Evolutionary conservation across 805 yeast genomes (phyloP), one percentile per base, ranked within the genome.

Genomic region (Candida maris): DNA sequence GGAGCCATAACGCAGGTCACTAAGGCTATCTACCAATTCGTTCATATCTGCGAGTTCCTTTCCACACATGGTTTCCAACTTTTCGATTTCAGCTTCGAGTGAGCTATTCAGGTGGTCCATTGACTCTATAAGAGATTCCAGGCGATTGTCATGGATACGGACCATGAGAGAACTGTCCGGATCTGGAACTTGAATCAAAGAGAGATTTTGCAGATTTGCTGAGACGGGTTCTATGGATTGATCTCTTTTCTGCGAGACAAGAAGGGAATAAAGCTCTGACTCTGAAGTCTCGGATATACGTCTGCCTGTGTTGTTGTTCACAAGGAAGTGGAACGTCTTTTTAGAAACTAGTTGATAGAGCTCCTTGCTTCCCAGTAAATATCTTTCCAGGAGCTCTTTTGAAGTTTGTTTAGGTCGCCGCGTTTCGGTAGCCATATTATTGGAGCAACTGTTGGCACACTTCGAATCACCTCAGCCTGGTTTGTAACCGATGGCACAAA

Each of bases 1-100:
- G 15, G 48, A 42, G 1, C 61, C 51, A 43, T 51, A 50, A 38
- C 54, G 38, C 19, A 65, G 35, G 21, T 60, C 67, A 35, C 54
- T 53, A 25, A 64, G 40, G 8, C 46, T 44, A 16, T 54, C 56
- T 3, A 64, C 52, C 10, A 59, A 38, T 8, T 53, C 48, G 20
- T 41, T 44, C 14, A 61, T 44, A 3, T 49, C 49, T 3, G 33
- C 28, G 14, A 57, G 32, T 30, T 44, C 48, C 8, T 26, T 16
- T 4, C 35, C 39, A 4, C 51, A 32, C 15, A 47, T 24, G 5
- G 20, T 22, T 31, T 62, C 56, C 1, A 57, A 22, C 4, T 30
- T 20, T 3, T 36, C 26, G 4, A 48, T 35, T 22, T 64, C 65
- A 0, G 42, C 30, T 4, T 49, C 59, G 5, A 68, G 19, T 0